Evolutionary conservation across 352 stramenopile species (phyloP).

Genomic region (Phytophthora agathidicida): DNA sequence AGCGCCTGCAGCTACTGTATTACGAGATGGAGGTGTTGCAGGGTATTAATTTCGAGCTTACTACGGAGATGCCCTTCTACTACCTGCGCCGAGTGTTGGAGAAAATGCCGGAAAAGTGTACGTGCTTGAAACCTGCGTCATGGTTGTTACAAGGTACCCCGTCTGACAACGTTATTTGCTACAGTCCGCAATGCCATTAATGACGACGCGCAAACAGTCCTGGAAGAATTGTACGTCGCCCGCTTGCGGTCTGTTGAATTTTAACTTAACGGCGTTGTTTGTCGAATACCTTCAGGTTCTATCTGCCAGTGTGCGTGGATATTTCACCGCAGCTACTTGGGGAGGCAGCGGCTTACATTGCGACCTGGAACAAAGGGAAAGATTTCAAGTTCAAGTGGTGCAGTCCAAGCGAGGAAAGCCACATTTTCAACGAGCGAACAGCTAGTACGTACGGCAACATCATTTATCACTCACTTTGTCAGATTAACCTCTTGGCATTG

Average conservation of each 20-base stretch:
- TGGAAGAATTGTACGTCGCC: slow-evolving; percentile 70
- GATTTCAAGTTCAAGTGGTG: slow-evolving; percentile 88
- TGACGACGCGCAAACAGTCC: slow-evolving; percentile 53
- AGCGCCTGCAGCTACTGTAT: slow-evolving; percentile 84
- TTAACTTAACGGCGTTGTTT: neutral
- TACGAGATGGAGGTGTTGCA: slow-evolving; percentile 88
- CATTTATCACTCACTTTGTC: no score
- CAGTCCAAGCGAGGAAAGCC: slow-evolving; percentile 47
- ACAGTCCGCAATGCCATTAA: slow-evolving; percentile 58
- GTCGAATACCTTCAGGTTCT: slow-evolving; percentile 50
- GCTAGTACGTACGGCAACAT: slow-evolving; percentile 76
- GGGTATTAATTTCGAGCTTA: slow-evolving; percentile 83
- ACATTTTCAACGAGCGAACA: slow-evolving; percentile 65
- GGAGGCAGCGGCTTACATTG: slow-evolving; percentile 79
- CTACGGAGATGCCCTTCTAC: slow-evolving; percentile 79
- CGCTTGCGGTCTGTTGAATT: neutral
- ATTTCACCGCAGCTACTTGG: slow-evolving; percentile 62
- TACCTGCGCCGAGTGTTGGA: slow-evolving; percentile 65
- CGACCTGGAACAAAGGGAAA: slow-evolving; percentile 71
- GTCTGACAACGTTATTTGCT: slow-evolving; percentile 2
- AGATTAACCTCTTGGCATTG: no score
- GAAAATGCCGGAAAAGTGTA: slow-evolving; percentile 81
- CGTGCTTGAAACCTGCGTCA: neutral
- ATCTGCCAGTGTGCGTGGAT: slow-evolving; percentile 63
- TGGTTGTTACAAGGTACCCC: neutral